Base-by-base conservation (phyloP, 1,139 yeast genomes). In the Taphrina flavorubra region DNA sequence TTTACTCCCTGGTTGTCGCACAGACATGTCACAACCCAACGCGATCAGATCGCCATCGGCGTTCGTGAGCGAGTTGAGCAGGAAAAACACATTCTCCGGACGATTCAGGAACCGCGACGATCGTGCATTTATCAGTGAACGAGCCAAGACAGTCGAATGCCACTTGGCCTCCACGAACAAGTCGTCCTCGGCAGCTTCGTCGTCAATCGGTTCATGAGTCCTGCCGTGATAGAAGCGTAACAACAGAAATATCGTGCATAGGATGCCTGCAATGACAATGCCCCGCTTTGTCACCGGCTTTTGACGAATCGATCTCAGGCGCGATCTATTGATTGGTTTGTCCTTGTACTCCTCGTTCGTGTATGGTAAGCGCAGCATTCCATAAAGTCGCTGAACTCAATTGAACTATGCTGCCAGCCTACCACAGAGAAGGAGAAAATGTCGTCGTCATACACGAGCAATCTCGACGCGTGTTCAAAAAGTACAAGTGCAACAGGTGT, bases 21-120 rank as follows among this genome's bases (percentile, higher is more conserved):
- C 10, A 3, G 62, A 42, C 51, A 58, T 58, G n/a, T 58, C 62
- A 58, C 62, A 44, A 13, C 42, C 62, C 40, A 58, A 40, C 18
- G 34, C 25, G 42, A 58, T 40, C 42, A 58, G n/a, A 10, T 44
- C 31, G 25, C 16, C n/a, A 20, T 58, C 62, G n/a, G 53, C 18
- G 2, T 8, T 16, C 2, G 40, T 44, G 47, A 58, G 51, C 6
- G 31, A 51, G 25, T 58, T 44, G 14, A 58, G 25, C 25, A 58
- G 20, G 53, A 58, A 42, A 18, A 44, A 58, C n/a, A 56, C 49
- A 16, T 40, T 20, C 37, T 40, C 42, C 36, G 13, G 36, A 25
- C 53, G 36, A 4, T 18, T 16, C 6, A 18, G 58, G 13, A 34
- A 6, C 4, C 10, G 40, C 14, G 58, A 31, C 6, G 18, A n/a